Conservation (phyloP, 164 flowering plant species). For the Vitis rupestris region DNA sequence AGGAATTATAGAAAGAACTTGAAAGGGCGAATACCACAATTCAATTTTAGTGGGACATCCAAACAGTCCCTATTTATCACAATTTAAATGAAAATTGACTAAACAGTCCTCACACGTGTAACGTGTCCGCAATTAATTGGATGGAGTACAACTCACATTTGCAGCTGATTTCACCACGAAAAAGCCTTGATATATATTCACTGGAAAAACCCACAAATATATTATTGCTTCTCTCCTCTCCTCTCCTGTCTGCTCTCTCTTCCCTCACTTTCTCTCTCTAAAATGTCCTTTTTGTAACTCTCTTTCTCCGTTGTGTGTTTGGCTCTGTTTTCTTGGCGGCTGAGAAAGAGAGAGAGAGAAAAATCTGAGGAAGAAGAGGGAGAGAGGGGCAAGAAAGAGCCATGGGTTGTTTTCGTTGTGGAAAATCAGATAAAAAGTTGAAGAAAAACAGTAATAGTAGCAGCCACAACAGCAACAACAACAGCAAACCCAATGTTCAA, state of each 20-base stretch:
- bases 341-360: slow-evolving; percentile 20
- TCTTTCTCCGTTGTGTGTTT: background rate
- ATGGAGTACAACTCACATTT: background rate
- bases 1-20: too few relatives aligned
- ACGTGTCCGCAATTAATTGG: background rate
- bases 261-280: background rate
- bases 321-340: background rate
- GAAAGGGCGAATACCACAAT: too few relatives aligned
- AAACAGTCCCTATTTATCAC: too few relatives aligned
- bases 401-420: slow-evolving; percentile 49
- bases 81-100: background rate
- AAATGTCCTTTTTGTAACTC: background rate
- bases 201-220: background rate
- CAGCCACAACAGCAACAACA: slow-evolving; percentile 3
- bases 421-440: slow-evolving; percentile 20
- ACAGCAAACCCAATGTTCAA: slow-evolving; percentile 15
- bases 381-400: background rate
- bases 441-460: slow-evolving; percentile 8
- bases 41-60: too few relatives aligned
- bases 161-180: background rate
- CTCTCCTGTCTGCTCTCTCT: background rate
- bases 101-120: background rate
- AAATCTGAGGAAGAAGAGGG: slow-evolving; percentile 5
- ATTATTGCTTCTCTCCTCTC: slow-evolving; percentile 3
- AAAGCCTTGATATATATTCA: background rate